phyloP scores from a whole-genome alignment of 495 filamentous ascomycete species.

The Echria macrotheca region DNA sequence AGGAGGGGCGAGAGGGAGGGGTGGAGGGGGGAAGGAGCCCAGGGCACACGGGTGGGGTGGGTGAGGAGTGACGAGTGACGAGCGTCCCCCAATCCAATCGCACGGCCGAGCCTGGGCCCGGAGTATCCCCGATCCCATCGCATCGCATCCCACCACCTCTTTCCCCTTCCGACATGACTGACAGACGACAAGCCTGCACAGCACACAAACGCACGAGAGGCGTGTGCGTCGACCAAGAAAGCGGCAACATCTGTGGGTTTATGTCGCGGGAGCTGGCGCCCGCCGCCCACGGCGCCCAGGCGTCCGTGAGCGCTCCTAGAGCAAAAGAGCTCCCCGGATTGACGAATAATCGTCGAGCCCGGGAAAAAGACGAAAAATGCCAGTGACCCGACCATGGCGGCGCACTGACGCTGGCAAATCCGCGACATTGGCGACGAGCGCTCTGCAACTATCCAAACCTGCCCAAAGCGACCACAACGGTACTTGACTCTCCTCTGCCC shows the following conservation, averaged over 20 bases:
- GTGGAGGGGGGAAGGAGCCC: conserved; percentile 10
- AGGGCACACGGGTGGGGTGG: not conserved
- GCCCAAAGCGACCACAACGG: conserved; percentile 15
- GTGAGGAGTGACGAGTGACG: not conserved
- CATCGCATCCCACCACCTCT: too few species aligned
- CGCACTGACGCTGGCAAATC: conserved; percentile 22
- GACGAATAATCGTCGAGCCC: conserved; percentile 11
- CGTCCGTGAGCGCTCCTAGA: too few species aligned
- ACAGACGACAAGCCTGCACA: too few species aligned
- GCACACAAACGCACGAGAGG: too few species aligned
- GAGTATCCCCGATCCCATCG: conserved; percentile 14
- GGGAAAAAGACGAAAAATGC: conserved; percentile 1
- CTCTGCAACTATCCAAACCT: not conserved
- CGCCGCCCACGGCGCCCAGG: too few species aligned
- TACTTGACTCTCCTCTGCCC: conserved; percentile 14
- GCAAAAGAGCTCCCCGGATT: conserved; percentile 10
- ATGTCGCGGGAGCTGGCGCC: conserved; percentile 4
- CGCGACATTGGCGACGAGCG: conserved; percentile 6
- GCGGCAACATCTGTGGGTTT: conserved; percentile 3
- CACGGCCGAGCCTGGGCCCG: not conserved
- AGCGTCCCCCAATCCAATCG: not conserved
- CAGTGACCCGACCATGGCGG: conserved; percentile 8
- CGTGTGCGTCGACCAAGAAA: conserved; percentile 6
- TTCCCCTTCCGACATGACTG: too few species aligned
- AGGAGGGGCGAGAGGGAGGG: conserved; percentile 11